Base-by-base conservation (phyloP, 257 asterid genomes). In the Solanum acaule region DNA sequence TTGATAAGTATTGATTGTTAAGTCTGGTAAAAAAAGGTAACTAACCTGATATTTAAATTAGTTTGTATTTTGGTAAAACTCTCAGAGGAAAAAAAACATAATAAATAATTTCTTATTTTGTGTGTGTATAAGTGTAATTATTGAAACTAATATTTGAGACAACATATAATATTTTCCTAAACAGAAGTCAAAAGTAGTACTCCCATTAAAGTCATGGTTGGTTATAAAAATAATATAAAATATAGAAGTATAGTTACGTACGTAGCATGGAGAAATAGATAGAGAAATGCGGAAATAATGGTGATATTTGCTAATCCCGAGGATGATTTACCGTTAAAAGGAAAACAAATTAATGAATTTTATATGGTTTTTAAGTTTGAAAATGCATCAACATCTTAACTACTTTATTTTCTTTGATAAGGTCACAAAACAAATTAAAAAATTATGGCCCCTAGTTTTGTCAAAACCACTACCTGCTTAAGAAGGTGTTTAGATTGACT, bases 361-460 rank as follows among this genome's bases (percentile, higher is more conserved):
- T 81, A 27, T 81, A 29, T 49, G 16, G 22, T n/a, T 44, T 20
- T 27, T 49, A 16, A 63, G 67, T 29, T 88, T 85, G 42, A 73
- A 35, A 71, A 56, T 61, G 59, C 67, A 29, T 86, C 14, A 38
- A 44, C 40, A 68, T 77, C 65, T 81, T 67, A 88, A 77, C 49
- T 67, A 38, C 87, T 59, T 18, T 42, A 31, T 33, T 72, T 70
- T 31, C 72, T 71, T 81, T 89, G 35, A 34, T 42, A 52, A 37
- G 68, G 89, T 81, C 83, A 83, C 88, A 88, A 91, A 90, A n/a
- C n/a, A n/a, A n/a, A n/a, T n/a, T n/a, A n/a, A n/a, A 65, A 49
- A 78, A 59, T 71, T 61, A 68, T 85, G 56, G 88, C 86, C 90
- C 87, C 73, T 86, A 27, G 86, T 79, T 68, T 65, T 81, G 27